A percentile compares a stretch with the other conserved stretches of the same genome.
phyloP scores from a whole-genome alignment of 2,329 filamentous ascomycete species.

The Cladosporium sp. region DNA sequence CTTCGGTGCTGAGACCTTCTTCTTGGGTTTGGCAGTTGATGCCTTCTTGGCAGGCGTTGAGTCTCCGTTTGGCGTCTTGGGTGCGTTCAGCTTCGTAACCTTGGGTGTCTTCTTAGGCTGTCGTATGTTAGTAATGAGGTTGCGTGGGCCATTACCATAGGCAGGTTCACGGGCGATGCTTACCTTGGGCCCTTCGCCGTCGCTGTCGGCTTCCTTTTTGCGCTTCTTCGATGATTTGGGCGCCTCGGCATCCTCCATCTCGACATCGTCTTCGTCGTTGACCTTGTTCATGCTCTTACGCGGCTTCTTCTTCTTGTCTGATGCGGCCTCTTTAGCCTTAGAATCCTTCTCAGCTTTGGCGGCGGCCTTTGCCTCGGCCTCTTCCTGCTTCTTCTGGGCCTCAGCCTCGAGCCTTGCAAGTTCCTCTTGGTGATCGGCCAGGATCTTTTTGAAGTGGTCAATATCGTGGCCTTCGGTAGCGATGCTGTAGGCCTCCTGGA shows the following conservation, averaged over 20 bases:
- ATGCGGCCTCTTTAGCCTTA: constrained; percentile 51
- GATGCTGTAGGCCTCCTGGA: constrained; percentile 76
- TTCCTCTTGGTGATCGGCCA: constrained; percentile 60
- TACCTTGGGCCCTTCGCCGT: constrained; percentile 69
- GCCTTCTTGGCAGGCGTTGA: constrained; percentile 38
- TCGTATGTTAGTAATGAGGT: constrained; percentile 30
- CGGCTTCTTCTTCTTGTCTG: constrained; percentile 45
- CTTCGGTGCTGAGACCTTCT: constrained; percentile 52
- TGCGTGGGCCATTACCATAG: too few species aligned
- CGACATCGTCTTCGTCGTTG: constrained; percentile 41
- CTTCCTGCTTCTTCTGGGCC: constrained; percentile 29
- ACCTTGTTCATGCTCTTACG: constrained; percentile 32
- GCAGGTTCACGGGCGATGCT: constrained; percentile 18
- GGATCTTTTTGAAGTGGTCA: constrained; percentile 78
- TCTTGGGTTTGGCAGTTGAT: constrained; percentile 56
- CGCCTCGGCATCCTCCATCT: constrained; percentile 65
- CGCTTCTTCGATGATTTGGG: constrained; percentile 71
- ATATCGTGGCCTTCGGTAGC: constrained; percentile 77
- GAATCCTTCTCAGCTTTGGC: constrained; percentile 47
- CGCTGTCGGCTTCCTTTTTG: constrained; percentile 67
- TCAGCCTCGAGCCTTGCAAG: constrained; percentile 36
- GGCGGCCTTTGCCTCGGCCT: constrained; percentile 41
- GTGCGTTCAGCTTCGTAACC: constrained; percentile 48
- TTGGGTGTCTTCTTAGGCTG: constrained; percentile 54
- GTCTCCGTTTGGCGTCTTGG: constrained; percentile 42